Evolutionary conservation across 176 grass and related monocot species (phyloP), one percentile per base, ranked within the genome.

Genomic region (Hordeum marinum): DNA sequence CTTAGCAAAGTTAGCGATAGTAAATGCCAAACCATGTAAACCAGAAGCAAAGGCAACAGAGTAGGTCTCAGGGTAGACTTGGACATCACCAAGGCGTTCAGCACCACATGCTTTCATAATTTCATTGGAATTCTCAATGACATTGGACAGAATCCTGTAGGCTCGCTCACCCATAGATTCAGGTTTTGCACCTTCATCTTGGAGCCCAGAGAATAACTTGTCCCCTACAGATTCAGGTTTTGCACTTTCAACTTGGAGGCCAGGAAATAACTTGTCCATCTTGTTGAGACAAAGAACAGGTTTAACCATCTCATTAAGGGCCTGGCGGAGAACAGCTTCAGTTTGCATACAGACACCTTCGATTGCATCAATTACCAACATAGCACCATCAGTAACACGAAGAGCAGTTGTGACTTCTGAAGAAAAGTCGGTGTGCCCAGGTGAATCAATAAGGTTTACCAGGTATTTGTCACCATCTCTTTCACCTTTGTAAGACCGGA

Each of bases 231-330:
- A n/a, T n/a, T n/a, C n/a, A n/a, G n/a, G n/a, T n/a, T n/a, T n/a
- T n/a, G n/a, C n/a, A n/a, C n/a, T n/a, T n/a, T n/a, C n/a, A n/a
- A n/a, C n/a, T n/a, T n/a, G n/a, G n/a, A n/a, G n/a, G n/a, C n/a
- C n/a, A n/a, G n/a, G n/a, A n/a, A 92, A 92, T 54, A 87, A 89
- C 0, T 87, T 48, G 13, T 92, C 91, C 84, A 92, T 89, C 86
- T 89, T 92, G 63, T 92, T 92, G 4, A 92, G 76, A 48, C 87
- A 89, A 32, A 92, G 83, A 1, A 92, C 57, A 40, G 84, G 60
- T 2, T 0, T 63, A 63, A 63, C 24, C 60, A 25, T 26, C 60
- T 63, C 60, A 63, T 0, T 7, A 63, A 63, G 24, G 4, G 60
- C 60, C 0, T 63, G 4, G 0, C 0, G 2, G 4, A 63, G 60